Evolutionary conservation across 345 rosid species (phyloP).

Genomic region (Mallotus nudiflorus): DNA sequence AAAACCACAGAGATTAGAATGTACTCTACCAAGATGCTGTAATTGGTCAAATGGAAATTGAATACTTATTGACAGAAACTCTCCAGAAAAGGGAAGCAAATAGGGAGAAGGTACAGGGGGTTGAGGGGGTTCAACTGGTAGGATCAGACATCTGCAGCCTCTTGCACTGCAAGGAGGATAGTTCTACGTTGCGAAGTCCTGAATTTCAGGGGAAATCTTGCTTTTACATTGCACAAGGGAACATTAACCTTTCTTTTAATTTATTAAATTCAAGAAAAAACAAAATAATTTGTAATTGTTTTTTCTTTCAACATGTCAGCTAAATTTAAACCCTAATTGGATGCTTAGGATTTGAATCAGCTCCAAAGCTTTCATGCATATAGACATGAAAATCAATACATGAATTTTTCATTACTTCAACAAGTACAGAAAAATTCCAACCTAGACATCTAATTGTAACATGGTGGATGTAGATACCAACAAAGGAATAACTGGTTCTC

Average conservation of each 20-base stretch:
- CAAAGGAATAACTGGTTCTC: neutral
- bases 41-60: neutral
- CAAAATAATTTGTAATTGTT: too few species aligned
- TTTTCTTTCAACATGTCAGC: neutral
- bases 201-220: neutral
- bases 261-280: too few species aligned
- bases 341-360: neutral
- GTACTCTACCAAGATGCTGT: neutral
- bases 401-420: neutral
- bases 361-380: neutral
- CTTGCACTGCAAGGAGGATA: neutral
- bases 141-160: neutral
- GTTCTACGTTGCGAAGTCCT: neutral
- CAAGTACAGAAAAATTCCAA: neutral
- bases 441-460: neutral
- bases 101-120: too few species aligned
- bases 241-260: too few species aligned
- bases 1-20: neutral
- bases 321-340: neutral
- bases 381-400: neutral
- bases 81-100: neutral
- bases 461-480: neutral
- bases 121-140: too few species aligned
- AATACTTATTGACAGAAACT: neutral
- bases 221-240: neutral